A percentile compares a stretch with the other conserved stretches of the same genome.
These are phyloP conservation scores for Candida maltosa DNA, from an alignment of 805 yeast genomes.

Conservation along the genomic window DNA sequence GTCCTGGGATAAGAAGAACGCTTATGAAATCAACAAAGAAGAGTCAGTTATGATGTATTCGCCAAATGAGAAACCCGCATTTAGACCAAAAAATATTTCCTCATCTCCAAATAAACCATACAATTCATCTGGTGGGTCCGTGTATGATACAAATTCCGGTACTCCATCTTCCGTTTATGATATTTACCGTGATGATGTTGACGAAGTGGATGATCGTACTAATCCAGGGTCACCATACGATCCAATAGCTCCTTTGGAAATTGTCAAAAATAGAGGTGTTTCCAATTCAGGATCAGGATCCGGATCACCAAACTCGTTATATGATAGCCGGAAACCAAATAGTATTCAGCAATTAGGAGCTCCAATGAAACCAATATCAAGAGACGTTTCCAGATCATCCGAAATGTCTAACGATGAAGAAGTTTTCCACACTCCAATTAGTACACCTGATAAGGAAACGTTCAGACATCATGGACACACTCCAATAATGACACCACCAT, in stretches of 20 bases:
- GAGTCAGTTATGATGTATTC: neutral
- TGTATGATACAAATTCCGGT: neutral
- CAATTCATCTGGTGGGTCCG: neutral
- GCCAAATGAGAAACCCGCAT: neutral
- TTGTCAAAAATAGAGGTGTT: too few relatives aligned
- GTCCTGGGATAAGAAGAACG: neutral
- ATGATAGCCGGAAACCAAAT: neutral
- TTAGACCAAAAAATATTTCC: neutral
- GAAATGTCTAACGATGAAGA: neutral
- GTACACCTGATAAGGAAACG: constrained; percentile 2
- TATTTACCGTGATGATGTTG: too few relatives aligned
- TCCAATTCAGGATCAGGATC: neutral
- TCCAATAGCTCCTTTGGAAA: too few relatives aligned
- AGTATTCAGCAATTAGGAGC: neutral
- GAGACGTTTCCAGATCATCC: neutral
- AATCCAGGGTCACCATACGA: too few relatives aligned
- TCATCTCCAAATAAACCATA: neutral
- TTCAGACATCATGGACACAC: constrained; percentile 1
- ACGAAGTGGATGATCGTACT: too few relatives aligned
- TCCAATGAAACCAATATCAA: constrained; percentile 2
- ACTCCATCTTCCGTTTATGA: neutral
- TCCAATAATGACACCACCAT: neutral
- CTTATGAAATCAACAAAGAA: too few relatives aligned
- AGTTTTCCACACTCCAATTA: neutral
- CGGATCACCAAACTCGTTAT: neutral